phyloP scores from a whole-genome alignment of 2,329 filamentous ascomycete genomes.

The Uncinocarpus reesii region DNA sequence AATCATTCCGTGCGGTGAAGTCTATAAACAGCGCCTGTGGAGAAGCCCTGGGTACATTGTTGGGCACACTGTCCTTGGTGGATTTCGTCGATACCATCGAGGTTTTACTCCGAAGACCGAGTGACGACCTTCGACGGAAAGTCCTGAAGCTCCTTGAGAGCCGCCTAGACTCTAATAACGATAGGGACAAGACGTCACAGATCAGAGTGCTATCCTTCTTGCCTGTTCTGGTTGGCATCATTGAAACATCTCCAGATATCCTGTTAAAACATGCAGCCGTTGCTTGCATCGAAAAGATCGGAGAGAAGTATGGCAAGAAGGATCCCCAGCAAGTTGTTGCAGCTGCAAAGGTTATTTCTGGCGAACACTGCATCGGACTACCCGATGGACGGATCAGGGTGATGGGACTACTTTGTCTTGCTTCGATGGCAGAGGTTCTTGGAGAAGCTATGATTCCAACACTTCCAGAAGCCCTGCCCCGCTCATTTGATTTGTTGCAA shows the following conservation, averaged over 20 bases:
- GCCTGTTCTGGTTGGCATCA: conserved; percentile 64
- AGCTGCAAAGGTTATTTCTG: conserved; percentile 66
- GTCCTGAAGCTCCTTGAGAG: conserved; percentile 71
- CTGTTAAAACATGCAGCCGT: conserved; percentile 76
- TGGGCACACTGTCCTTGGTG: conserved; percentile 72
- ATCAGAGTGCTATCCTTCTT: conserved; percentile 66
- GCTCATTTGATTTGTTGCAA: conserved; percentile 60
- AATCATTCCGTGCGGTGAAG: conserved; percentile 35
- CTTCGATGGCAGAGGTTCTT: conserved; percentile 79
- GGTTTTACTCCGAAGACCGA: conserved; percentile 63
- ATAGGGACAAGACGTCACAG: conserved; percentile 58
- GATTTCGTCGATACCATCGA: conserved; percentile 87
- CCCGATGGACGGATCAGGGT: conserved; percentile 61
- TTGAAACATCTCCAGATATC: conserved; percentile 61
- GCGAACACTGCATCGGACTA: conserved; percentile 65
- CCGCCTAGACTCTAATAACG: conserved; percentile 63
- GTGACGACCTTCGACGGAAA: conserved; percentile 65
- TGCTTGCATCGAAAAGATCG: conserved; percentile 81
- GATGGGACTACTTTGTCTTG: conserved; percentile 78
- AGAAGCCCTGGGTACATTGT: conserved; percentile 64
- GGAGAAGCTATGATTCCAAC: conserved; percentile 77
- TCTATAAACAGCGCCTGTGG: conserved; percentile 41
- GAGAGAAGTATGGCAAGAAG: conserved; percentile 91
- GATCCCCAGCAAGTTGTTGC: conserved; percentile 65
- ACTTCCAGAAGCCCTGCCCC: conserved; percentile 63